Conservation (phyloP, 2,329 filamentous ascomycete species). For the Neonectria faginata region DNA sequence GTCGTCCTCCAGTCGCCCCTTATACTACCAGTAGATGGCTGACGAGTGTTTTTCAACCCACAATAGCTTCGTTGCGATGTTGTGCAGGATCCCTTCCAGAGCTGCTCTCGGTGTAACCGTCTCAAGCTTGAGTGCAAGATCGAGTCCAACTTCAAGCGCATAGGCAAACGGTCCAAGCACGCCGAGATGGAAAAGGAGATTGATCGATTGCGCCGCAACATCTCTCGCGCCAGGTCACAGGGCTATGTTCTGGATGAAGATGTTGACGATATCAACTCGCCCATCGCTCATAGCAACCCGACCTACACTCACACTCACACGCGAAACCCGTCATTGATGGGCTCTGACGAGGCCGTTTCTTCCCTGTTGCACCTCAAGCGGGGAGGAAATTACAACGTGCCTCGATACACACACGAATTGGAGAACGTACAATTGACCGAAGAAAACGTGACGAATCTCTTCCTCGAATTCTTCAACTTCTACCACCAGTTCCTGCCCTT, state of each 20-base stretch:
- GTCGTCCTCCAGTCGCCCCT: background rate
- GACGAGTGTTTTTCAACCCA: constrained; percentile 16
- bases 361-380: constrained; percentile 75
- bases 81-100: constrained; percentile 81
- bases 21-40: constrained; percentile 21
- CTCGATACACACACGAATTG: constrained; percentile 70
- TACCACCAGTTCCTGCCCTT: constrained; percentile 86
- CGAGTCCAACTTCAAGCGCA: constrained; percentile 87
- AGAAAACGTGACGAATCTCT: constrained; percentile 72
- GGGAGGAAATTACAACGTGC: constrained; percentile 70
- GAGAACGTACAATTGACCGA: constrained; percentile 74
- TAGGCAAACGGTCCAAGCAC: constrained; percentile 85
- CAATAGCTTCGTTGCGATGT: constrained; percentile 83
- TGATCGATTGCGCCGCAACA: constrained; percentile 72
- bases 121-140: constrained; percentile 87
- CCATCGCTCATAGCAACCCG: constrained; percentile 63
- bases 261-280: constrained; percentile 67
- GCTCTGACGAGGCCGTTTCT: constrained; percentile 75
- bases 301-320: constrained; percentile 71
- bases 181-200: constrained; percentile 90
- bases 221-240: constrained; percentile 69
- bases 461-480: constrained; percentile 78
- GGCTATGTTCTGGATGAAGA: constrained; percentile 68
- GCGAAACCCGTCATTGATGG: constrained; percentile 73
- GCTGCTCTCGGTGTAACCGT: constrained; percentile 81